Base-by-base conservation (phyloP, 345 rosid genomes). In the Limnanthes douglasii region DNA sequence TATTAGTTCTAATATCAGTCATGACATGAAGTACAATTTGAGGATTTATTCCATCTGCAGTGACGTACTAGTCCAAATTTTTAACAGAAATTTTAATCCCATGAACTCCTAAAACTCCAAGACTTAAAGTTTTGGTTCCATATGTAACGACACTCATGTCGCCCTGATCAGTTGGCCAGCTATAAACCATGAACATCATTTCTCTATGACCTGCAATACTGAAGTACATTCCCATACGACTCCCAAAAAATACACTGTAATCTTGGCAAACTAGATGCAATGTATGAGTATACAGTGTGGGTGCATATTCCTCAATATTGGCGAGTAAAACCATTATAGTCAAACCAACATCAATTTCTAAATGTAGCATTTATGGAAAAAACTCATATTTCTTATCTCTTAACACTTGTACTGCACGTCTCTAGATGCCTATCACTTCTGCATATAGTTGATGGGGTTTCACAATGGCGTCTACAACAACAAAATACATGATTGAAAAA, bases 141-240 rank as follows among this genome's bases (percentile, higher is more conserved):
- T 90, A 90, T 1, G 98, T 90, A 34, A 90, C 98, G 54, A 90
- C 95, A 60, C 83, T 80, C 98, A 90, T 90, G 71, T 90, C 98
- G 48, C 83, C 98, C 98, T 88, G 97, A 41, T 83, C 97, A 47
- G 95, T 76, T 9, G 97, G 95, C 97, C 97, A 88, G 60, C 83
- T 88, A 59, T 83, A 88, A 48, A 88, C 93, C 97, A 83, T 83
- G 24, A 95, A 83, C 95, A 83, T 83, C 98, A 90, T 83, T 68
- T 90, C 98, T 58, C 98, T 95, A 17, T 86, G 79, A 58, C 83
- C 98, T 23, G 48, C 84, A 21, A 94, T 83, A 39, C 94, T 79
- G 45, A 90, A 83, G 56, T 83, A 90, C 98, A 90, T 90, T 46
- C 98, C 98, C 22, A 95, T 72, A 14, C 95, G 95, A 65, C 95